Evolutionary conservation across 2,329 filamentous ascomycete genomes (phyloP), one percentile per base, ranked within the genome.

Genomic region (Botrytis fabae): DNA sequence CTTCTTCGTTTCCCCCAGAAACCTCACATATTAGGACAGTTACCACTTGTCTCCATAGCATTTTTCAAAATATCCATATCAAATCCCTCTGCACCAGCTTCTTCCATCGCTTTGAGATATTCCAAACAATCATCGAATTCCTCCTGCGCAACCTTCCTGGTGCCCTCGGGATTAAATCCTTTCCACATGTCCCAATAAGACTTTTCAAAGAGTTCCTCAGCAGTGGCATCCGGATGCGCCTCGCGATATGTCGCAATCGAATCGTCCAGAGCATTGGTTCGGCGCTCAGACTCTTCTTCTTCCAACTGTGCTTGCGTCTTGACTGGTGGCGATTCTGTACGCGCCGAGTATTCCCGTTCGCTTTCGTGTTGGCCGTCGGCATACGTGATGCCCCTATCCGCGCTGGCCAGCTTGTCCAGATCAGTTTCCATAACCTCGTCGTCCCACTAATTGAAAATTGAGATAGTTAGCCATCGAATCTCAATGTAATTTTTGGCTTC

Each of bases 181-280:
- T 2, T 28, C 51, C 51, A 57, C 51, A 28, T 2, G 1, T 18
- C n/a, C 51, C 51, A 57, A 57, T 28, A 57, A n/a, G 51, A 28
- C n/a, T 57, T 18, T 9, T 57, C 51, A 57, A 57, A 57, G 0
- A 57, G 4, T 2, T 57, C 51, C 51, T 57, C 51, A 6, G 28
- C 51, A 8, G n/a, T 1, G 0, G 51, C 51, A 2, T 57, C 51
- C n/a, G 51, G n/a, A 9, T 57, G 51, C 51, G 5, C 51, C 14
- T 2, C n/a, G 6, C 7, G 3, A 32, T 18, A 57, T 1, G 14
- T 14, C 51, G 4, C 14, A 16, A 28, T 4, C 51, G 51, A 8
- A 18, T 28, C 6, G 2, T 28, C 25, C 0, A 28, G 4, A 2
- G 0, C 2, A 2, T 0, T 1, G n/a, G 28, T 8, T 18, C 9